phyloP scores from a whole-genome alignment of 2,329 filamentous ascomycete species.

The Chalaropsis thielavioides region DNA sequence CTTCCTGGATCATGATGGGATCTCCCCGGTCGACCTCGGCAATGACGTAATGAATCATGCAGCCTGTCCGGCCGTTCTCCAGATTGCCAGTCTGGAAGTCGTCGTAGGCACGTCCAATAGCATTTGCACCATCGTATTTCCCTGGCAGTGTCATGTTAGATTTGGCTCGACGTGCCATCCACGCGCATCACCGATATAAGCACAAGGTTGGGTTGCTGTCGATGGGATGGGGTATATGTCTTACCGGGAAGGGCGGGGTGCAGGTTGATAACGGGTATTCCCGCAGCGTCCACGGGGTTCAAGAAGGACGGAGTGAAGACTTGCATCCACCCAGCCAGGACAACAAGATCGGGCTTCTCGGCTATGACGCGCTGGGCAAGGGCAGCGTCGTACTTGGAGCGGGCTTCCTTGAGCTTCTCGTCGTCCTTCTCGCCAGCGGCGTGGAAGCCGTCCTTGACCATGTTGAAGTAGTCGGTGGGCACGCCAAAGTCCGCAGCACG shows the following conservation, averaged over 20 bases:
- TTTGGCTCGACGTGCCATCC: too few species aligned
- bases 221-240: not conserved
- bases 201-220: too few species aligned
- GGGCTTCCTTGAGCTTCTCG: constrained; percentile 37
- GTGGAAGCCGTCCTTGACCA: constrained; percentile 54
- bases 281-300: constrained; percentile 45
- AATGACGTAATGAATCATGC: constrained; percentile 83
- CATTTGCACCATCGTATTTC: constrained; percentile 60
- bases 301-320: constrained; percentile 59
- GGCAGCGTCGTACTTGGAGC: constrained; percentile 59
- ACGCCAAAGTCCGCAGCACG: constrained; percentile 42
- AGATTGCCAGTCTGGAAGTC: constrained; percentile 53
- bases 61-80: constrained; percentile 56
- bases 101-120: constrained; percentile 63
- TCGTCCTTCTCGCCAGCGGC: constrained; percentile 46
- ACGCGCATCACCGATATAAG: too few species aligned
- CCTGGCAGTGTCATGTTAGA: constrained; percentile 27
- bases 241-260: constrained; percentile 41
- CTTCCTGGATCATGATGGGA: constrained; percentile 55
- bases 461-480: constrained; percentile 67
- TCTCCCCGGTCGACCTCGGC: constrained; percentile 65
- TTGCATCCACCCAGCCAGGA: constrained; percentile 81
- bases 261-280: constrained; percentile 63
- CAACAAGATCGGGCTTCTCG: constrained; percentile 56
- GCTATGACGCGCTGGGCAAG: constrained; percentile 52